Percentiles rank a stretch among this genome's conserved stretches.
Evolutionary conservation across 768 basidiomycete genomes (phyloP).

Genomic region (Suillus brevipes): DNA sequence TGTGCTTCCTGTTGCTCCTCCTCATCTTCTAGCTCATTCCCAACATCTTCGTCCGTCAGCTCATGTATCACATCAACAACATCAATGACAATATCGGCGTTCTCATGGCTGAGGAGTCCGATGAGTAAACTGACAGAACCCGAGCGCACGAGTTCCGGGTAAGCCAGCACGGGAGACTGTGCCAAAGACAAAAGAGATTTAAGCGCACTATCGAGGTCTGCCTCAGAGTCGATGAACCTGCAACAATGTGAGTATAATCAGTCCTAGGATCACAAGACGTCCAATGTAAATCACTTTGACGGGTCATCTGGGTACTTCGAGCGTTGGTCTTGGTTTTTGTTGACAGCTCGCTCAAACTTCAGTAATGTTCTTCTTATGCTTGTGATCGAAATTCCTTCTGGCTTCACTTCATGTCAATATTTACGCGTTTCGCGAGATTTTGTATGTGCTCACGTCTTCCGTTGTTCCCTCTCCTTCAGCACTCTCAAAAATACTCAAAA

Average conservation of each 20-base stretch:
- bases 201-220: slow-evolving; percentile 85
- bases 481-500: slow-evolving; percentile 90
- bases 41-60: slow-evolving; percentile 94
- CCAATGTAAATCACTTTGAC: slow-evolving; percentile 59
- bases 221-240: slow-evolving; percentile 99
- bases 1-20: slow-evolving; percentile 60
- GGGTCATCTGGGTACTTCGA: slow-evolving; percentile 96
- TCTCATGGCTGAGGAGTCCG: slow-evolving; percentile 92
- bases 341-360: slow-evolving; percentile 82
- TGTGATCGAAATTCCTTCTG: slow-evolving; percentile 66
- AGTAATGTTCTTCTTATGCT: slow-evolving; percentile 72
- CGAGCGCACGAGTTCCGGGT: slow-evolving; percentile 84
- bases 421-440: background rate
- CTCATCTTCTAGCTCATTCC: slow-evolving; percentile 70
- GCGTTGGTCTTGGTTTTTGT: slow-evolving; percentile 94
- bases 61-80: slow-evolving; percentile 91
- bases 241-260: slow-evolving; percentile 9
- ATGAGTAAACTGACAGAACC: slow-evolving; percentile 70
- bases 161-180: slow-evolving; percentile 78
- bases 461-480: slow-evolving; percentile 60
- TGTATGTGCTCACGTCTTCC: slow-evolving; percentile 59
- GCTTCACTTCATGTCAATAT: slow-evolving; percentile 37
- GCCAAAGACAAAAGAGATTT: slow-evolving; percentile 88
- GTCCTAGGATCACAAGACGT: background rate
- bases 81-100: slow-evolving; percentile 95